phyloP scores from a whole-genome alignment of 2,329 filamentous ascomycete species.

The Colletotrichum simmondsii region DNA sequence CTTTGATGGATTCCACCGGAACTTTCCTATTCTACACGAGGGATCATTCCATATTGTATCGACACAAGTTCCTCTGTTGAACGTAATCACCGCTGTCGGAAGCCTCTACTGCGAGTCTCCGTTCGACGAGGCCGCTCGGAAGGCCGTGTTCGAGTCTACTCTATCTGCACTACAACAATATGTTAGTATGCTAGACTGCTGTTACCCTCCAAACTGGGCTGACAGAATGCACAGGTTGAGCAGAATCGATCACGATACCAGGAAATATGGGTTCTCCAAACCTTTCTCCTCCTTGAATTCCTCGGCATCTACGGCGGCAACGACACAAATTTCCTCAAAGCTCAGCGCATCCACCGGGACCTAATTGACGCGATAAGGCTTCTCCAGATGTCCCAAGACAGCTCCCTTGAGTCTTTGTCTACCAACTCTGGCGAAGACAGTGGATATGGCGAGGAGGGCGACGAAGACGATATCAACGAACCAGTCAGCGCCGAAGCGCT shows the following conservation, averaged over 20 bases:
- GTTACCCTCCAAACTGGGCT: not conserved
- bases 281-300: conserved; percentile 18
- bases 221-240: not conserved
- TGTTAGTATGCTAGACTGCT: not conserved
- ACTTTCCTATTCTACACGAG: conserved; percentile 17
- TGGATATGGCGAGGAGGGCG: conserved; percentile 4
- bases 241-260: conserved; percentile 24
- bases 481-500: conserved; percentile 14
- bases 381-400: conserved; percentile 23
- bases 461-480: conserved; percentile 10
- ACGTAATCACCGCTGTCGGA: conserved; percentile 16
- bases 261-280: conserved; percentile 23
- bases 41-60: conserved; percentile 20
- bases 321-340: conserved; percentile 19
- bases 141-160: conserved; percentile 18
- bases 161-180: conserved; percentile 17
- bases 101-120: conserved; percentile 24
- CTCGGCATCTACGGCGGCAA: conserved; percentile 24
- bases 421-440: conserved; percentile 16
- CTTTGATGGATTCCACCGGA: conserved; percentile 18
- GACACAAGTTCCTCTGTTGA: conserved; percentile 18
- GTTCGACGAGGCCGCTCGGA: not conserved
- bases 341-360: conserved; percentile 17
- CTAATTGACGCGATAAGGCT: conserved; percentile 20
- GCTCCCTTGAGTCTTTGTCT: conserved; percentile 9